Evolutionary conservation across 208 protist species (phyloP).

Genomic region (Leishmania martiniquensis): DNA sequence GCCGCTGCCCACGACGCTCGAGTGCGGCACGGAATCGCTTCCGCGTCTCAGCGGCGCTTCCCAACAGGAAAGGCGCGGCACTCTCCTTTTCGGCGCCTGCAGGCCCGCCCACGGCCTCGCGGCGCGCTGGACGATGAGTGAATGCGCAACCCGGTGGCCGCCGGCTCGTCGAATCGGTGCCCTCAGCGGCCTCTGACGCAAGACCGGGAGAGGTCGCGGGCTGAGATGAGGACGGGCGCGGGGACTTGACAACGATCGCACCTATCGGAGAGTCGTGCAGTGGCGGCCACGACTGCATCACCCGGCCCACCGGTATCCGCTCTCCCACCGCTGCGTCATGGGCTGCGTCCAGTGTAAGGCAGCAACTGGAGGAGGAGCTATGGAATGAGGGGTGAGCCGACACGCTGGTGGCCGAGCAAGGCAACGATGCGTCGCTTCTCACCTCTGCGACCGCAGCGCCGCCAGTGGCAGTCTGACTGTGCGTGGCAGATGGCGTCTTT

Average conservation of each 20-base stretch:
- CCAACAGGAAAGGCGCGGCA: neutral
- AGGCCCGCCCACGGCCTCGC: neutral
- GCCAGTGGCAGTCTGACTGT: neutral
- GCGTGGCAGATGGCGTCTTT: neutral
- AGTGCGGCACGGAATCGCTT: conserved; percentile 14
- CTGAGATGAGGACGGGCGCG: neutral
- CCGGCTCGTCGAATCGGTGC: neutral
- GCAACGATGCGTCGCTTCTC: neutral
- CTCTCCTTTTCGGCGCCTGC: neutral
- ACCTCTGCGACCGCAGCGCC: neutral
- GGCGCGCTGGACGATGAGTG: neutral
- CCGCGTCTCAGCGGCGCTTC: neutral
- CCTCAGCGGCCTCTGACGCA: neutral
- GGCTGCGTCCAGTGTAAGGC: conserved; percentile 3
- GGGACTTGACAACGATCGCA: neutral
- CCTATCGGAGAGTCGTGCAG: neutral
- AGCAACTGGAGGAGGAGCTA: neutral
- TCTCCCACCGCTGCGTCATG: neutral
- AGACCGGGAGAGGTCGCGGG: neutral
- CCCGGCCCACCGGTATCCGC: conserved; percentile 4
- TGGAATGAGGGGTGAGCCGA: neutral
- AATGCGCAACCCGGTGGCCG: neutral
- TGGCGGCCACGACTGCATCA: neutral
- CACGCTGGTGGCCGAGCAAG: neutral
- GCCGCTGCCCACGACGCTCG: conserved; percentile 12